phyloP scores from a whole-genome alignment of 805 yeast species.

The Candida michaelii region DNA sequence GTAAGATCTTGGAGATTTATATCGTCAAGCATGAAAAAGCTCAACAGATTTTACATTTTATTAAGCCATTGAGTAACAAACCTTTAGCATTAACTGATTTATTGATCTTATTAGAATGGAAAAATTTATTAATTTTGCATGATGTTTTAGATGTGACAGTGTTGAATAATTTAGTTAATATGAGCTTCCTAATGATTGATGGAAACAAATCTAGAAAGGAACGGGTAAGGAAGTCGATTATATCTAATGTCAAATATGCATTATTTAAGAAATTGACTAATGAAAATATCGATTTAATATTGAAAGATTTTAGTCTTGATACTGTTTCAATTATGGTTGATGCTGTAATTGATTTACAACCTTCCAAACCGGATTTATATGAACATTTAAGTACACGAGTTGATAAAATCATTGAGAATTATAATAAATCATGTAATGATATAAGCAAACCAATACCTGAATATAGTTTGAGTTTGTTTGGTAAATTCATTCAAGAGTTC shows the following conservation, averaged over 20 bases:
- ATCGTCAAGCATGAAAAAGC: conserved; percentile 22
- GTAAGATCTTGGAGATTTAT: conserved; percentile 30
- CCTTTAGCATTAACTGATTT: conserved; percentile 55
- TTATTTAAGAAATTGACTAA: conserved; percentile 3
- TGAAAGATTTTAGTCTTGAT: conserved; percentile 9
- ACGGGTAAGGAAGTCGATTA: conserved; percentile 25
- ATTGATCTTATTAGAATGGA: conserved; percentile 59
- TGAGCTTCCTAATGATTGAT: not conserved
- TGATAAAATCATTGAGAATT: not conserved
- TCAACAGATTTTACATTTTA: conserved; percentile 38
- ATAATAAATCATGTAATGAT: conserved; percentile 7
- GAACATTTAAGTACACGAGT: conserved; percentile 2
- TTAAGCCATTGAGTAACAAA: conserved; percentile 21
- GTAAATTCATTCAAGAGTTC: conserved; percentile 45
- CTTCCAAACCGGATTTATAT: conserved; percentile 14
- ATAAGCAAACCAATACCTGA: conserved; percentile 1
- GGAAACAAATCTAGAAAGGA: conserved; percentile 10
- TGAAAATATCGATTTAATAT: conserved; percentile 9
- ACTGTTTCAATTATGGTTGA: conserved; percentile 11
- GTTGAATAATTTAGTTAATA: conserved; percentile 2
- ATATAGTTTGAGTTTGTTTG: conserved; percentile 32
- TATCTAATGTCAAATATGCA: conserved; percentile 28
- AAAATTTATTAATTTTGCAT: not conserved
- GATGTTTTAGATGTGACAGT: not conserved
- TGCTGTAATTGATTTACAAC: conserved; percentile 15